phyloP scores from a whole-genome alignment of 345 rosid species.

The Iberis pinnata region DNA sequence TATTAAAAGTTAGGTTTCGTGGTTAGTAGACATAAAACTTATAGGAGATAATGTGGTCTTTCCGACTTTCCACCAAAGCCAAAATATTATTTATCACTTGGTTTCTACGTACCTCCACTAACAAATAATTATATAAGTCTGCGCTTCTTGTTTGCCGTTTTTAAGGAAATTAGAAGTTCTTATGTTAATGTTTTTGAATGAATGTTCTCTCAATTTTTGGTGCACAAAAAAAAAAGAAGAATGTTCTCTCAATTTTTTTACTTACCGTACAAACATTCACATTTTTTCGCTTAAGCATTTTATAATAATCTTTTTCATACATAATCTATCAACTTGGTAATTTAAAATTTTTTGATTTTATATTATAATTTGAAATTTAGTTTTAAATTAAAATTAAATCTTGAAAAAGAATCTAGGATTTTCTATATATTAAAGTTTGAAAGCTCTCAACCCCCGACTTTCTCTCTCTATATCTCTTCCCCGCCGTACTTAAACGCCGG shows the following conservation, averaged over 20 bases:
- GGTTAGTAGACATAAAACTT: constrained; percentile 15
- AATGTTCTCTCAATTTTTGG: constrained; percentile 7
- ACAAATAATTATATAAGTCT: constrained; percentile 1
- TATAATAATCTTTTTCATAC: not conserved
- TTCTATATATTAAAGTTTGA: too few relatives aligned
- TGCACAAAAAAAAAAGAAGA: too few relatives aligned
- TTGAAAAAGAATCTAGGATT: too few relatives aligned
- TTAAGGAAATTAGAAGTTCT: constrained; percentile 3
- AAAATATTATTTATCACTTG: constrained; percentile 5
- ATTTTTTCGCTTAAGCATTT: not conserved
- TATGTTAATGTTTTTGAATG: not conserved
- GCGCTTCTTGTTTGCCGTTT: constrained; percentile 9
- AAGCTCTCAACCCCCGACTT: too few relatives aligned
- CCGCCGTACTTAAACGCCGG: too few relatives aligned
- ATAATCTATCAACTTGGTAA: constrained; percentile 3
- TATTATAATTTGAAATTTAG: too few relatives aligned
- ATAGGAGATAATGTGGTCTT: constrained; percentile 17
- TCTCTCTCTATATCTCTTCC: too few relatives aligned
- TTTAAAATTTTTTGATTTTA: too few relatives aligned
- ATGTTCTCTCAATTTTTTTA: too few relatives aligned
- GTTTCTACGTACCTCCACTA: constrained; percentile 20
- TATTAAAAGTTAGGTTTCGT: constrained; percentile 20
- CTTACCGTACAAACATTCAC: not conserved
- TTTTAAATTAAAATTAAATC: too few relatives aligned
- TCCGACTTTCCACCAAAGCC: constrained; percentile 22